Base-by-base conservation (phyloP, 2,329 filamentous ascomycete genomes). In the Fusarium duplospermum region DNA sequence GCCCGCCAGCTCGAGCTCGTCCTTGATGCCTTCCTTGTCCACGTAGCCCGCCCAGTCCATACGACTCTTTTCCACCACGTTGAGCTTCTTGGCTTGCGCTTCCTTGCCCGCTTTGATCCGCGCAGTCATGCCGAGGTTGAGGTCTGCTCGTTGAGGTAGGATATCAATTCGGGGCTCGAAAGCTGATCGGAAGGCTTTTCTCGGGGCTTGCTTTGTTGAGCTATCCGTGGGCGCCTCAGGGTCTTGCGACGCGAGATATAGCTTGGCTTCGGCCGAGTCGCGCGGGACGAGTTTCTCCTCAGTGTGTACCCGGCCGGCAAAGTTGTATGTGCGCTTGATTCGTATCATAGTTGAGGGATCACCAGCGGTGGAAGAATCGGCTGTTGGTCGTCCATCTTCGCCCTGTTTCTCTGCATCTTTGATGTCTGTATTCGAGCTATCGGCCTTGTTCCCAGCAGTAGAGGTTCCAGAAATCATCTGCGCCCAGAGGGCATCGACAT, bases 11-110 rank as follows among this genome's bases (percentile, higher is more conserved):
- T 88, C 88, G 67, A 93, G 84, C 80, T 93, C 91, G 81, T 93
- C 90, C 80, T 91, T 88, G 82, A 93, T 91, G 10, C 91, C 91
- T 81, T 92, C 91, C 80, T 91, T 89, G 82, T 93, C 91, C 66
- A 93, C 91, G 76, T 89, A 93, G 14, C 91, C 90, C 4, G 91
- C 91, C 91, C 91, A 93, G 81, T 93, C 91, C 88, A 93, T 91
- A 62, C 90, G 87, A 76, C 90, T 92, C 87, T 93, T 93, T 83
- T 93, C 91, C 18, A 93, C 90, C 18, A 91, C 92, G 79, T 91
- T 93, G 74, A 93, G 84, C 79, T 93, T 93, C 85, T 89, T 90
- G 58, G 89, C 87, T 69, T 87, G 86, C 18, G 86, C 85, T 52
- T 82, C 83, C 67, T 86, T 87, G 62, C 84, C 86, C 59, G 87